Evolutionary conservation across 2,329 filamentous ascomycete species (phyloP).

Genomic region (Fusarium pseudograminearum): DNA sequence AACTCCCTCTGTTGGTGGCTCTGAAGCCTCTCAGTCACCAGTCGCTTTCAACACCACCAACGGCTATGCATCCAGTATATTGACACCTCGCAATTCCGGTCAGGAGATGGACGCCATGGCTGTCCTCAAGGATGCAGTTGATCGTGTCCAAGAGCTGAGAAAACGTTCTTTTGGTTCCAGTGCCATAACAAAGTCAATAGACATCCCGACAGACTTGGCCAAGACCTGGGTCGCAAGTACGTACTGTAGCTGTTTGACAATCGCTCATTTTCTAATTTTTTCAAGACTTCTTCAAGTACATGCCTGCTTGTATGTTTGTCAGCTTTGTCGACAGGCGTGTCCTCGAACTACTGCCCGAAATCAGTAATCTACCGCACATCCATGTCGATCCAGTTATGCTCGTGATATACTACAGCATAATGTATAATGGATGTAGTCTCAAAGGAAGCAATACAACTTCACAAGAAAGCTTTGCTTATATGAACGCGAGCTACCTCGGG

Average conservation of each 20-base stretch:
- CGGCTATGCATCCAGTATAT: slow-evolving; percentile 17
- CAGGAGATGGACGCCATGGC: slow-evolving; percentile 44
- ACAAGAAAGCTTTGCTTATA: slow-evolving; percentile 32
- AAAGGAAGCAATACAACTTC: slow-evolving; percentile 39
- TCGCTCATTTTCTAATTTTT: neutral
- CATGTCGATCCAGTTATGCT: slow-evolving; percentile 49
- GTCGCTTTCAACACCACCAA: slow-evolving; percentile 13
- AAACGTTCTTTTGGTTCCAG: slow-evolving; percentile 38
- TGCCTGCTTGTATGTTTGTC: slow-evolving; percentile 48
- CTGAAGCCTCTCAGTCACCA: slow-evolving; percentile 35
- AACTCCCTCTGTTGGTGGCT: slow-evolving; percentile 26
- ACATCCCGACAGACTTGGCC: slow-evolving; percentile 46
- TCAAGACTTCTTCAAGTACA: slow-evolving; percentile 48
- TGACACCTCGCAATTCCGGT: neutral
- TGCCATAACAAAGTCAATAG: slow-evolving; percentile 43
- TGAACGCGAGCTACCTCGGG: slow-evolving; percentile 46
- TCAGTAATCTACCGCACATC: slow-evolving; percentile 47
- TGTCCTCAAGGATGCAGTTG: slow-evolving; percentile 48
- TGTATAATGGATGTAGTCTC: slow-evolving; percentile 47
- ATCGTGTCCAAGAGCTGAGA: slow-evolving; percentile 46
- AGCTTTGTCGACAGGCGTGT: slow-evolving; percentile 45
- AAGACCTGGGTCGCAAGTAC: slow-evolving; percentile 48
- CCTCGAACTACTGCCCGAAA: slow-evolving; percentile 50
- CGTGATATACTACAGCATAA: slow-evolving; percentile 49
- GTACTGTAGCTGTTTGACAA: neutral